These are phyloP conservation scores for Pelargonium myrrhifolium DNA, from an alignment of 441 rosid species.

Conservation along the genomic window DNA sequence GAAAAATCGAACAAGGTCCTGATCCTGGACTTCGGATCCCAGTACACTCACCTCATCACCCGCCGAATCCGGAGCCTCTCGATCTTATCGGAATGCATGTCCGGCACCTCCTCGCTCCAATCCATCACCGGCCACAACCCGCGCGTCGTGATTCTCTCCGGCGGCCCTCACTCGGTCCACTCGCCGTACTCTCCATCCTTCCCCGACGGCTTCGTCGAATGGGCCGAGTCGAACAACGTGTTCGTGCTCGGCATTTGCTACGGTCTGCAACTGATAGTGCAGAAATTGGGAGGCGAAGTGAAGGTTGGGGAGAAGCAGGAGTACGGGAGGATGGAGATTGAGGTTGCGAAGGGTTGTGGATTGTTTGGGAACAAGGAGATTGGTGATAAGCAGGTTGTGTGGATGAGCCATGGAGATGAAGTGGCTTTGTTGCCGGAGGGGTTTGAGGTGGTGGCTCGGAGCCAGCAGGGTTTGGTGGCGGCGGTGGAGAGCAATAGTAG, in stretches of 20 bases:
- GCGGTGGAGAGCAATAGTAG: slow-evolving; percentile 49
- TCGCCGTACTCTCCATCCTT: slow-evolving; percentile 51
- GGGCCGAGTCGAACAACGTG: slow-evolving; percentile 53
- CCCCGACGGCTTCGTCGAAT: slow-evolving; percentile 57
- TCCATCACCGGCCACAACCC: slow-evolving; percentile 56
- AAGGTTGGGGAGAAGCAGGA: slow-evolving; percentile 68
- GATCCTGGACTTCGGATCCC: slow-evolving; percentile 89
- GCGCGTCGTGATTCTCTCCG: slow-evolving; percentile 75
- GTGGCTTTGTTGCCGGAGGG: slow-evolving; percentile 55
- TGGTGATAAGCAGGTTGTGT: slow-evolving; percentile 67
- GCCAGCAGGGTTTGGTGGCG: slow-evolving; percentile 71
- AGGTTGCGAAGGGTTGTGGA: slow-evolving; percentile 40
- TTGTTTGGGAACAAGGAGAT: slow-evolving; percentile 47
- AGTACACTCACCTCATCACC: slow-evolving; percentile 84
- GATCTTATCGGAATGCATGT: slow-evolving; percentile 73
- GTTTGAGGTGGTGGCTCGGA: slow-evolving; percentile 65
- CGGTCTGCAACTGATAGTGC: slow-evolving; percentile 73
- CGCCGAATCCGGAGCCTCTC: slow-evolving; percentile 77
- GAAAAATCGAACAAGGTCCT: slow-evolving; percentile 60
- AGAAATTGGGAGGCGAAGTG: slow-evolving; percentile 71
- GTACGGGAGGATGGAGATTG: slow-evolving; percentile 91
- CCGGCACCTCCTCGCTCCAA: slow-evolving; percentile 64
- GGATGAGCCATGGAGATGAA: slow-evolving; percentile 98
- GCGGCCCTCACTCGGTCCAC: slow-evolving; percentile 91
- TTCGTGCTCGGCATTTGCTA: slow-evolving; percentile 73